Conservation (phyloP, 1,284 basidiomycete genomes). For the Austropuccinia psidii region DNA sequence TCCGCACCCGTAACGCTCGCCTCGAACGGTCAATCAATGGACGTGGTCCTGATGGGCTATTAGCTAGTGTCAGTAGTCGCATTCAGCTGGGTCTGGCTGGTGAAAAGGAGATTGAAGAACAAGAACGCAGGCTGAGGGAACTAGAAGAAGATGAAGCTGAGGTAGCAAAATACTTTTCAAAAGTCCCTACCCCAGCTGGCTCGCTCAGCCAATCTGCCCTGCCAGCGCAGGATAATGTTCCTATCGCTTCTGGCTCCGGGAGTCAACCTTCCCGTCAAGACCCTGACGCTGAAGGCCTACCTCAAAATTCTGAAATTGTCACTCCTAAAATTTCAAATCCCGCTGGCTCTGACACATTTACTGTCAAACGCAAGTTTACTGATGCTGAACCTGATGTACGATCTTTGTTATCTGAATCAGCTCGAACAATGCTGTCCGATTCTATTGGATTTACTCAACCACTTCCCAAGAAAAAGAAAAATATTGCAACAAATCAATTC, state of each 20-base stretch:
- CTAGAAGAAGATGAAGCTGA: conserved; percentile 37
- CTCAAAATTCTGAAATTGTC: too few species aligned
- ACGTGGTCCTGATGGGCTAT: conserved; percentile 44
- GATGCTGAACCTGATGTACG: conserved; percentile 44
- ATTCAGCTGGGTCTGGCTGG: conserved; percentile 30
- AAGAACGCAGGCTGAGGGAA: conserved; percentile 21
- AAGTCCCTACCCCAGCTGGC: background rate
- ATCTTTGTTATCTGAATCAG: conserved; percentile 64
- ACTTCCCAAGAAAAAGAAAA: conserved; percentile 31
- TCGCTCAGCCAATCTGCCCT: background rate
- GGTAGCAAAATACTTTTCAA: conserved; percentile 30
- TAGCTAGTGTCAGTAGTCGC: conserved; percentile 38
- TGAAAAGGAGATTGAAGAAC: conserved; percentile 22
- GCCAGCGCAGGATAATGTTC: background rate
- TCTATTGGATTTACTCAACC: conserved; percentile 25
- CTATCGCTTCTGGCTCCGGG: conserved; percentile 22
- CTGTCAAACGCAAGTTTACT: conserved; percentile 46
- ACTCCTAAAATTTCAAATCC: conserved; percentile 61
- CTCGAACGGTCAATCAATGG: conserved; percentile 57
- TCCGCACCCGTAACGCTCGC: conserved; percentile 82
- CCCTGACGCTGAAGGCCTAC: conserved; percentile 53
- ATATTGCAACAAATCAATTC: conserved; percentile 8
- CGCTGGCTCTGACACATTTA: conserved; percentile 48
- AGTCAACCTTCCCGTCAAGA: conserved; percentile 48
- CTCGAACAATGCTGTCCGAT: conserved; percentile 53